These are phyloP conservation scores for Blastobotrys proliferans DNA, from an alignment of 1,139 yeast species.

Conservation along the genomic window DNA sequence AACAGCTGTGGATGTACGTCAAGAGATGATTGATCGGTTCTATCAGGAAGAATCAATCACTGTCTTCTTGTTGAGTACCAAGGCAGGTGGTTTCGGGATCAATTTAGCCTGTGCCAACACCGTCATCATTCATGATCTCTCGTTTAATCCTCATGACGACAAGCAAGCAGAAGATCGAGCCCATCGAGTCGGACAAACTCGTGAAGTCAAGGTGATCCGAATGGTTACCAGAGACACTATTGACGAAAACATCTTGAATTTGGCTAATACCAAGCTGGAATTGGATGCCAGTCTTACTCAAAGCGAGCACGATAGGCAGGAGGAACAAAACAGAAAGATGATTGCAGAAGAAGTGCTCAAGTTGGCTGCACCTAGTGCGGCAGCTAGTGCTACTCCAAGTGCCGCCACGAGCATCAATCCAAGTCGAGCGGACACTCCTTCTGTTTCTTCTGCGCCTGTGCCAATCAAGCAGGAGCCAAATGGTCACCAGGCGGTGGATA, in stretches of 20 bases:
- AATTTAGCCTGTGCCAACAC: conserved; percentile 93
- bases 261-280: conserved; percentile 89
- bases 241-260: conserved; percentile 80
- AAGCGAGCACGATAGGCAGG: conserved; percentile 44
- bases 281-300: conserved; percentile 65
- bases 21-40: conserved; percentile 83
- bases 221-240: conserved; percentile 71
- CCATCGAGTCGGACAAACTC: conserved; percentile 93
- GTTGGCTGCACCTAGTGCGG: no score
- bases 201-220: conserved; percentile 77
- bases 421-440: no score
- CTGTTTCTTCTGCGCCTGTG: no score
- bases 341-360: conserved; percentile 46
- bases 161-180: conserved; percentile 98
- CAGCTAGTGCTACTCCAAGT: no score
- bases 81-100: conserved; percentile 98
- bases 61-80: conserved; percentile 82
- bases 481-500: no score
- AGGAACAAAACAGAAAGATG: conserved; percentile 44
- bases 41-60: conserved; percentile 81
- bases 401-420: no score
- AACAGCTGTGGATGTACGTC: conserved; percentile 90
- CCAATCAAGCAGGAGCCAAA: no score
- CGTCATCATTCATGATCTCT: conserved; percentile 86
- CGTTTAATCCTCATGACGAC: conserved; percentile 97